These are phyloP conservation scores for Starmerella ratchasimensis DNA, from an alignment of 805 yeast genomes.

Conservation along the genomic window DNA sequence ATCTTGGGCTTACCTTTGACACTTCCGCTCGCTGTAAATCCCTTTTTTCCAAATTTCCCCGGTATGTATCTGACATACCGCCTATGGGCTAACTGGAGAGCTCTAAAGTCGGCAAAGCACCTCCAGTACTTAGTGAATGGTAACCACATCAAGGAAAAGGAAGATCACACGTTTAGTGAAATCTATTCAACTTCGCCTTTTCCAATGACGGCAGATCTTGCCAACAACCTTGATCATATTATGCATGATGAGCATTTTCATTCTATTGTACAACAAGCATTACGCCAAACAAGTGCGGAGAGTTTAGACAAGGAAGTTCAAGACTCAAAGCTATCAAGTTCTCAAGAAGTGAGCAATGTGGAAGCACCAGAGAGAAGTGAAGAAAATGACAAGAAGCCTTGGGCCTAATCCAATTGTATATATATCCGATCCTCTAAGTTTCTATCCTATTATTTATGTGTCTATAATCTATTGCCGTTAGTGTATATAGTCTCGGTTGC, in stretches of 20 bases:
- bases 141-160: conserved; percentile 27
- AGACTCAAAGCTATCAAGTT: too few species aligned
- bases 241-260: conserved; percentile 9
- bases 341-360: too few species aligned
- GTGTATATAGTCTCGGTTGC: too few species aligned
- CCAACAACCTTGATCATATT: conserved; percentile 6
- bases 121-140: conserved; percentile 41
- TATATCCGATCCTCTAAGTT: too few species aligned
- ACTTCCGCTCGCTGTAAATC: conserved; percentile 65
- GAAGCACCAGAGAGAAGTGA: too few species aligned
- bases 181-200: background rate
- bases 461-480: too few species aligned
- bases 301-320: too few species aligned
- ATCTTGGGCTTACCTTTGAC: conserved; percentile 59
- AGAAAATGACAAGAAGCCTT: too few species aligned
- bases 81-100: conserved; percentile 72
- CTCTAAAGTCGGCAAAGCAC: conserved; percentile 60
- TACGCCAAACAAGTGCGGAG: conserved; percentile 14
- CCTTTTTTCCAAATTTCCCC: conserved; percentile 84
- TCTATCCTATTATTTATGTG: too few species aligned
- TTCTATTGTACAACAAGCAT: conserved; percentile 17
- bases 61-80: conserved; percentile 76
- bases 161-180: conserved; percentile 1
- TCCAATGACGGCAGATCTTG: conserved; percentile 5
- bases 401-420: too few species aligned